A percentile compares a stretch with the other conserved stretches of the same genome.
Conservation (phyloP, 1,284 basidiomycete species). For the Trichosporon ovoides region DNA sequence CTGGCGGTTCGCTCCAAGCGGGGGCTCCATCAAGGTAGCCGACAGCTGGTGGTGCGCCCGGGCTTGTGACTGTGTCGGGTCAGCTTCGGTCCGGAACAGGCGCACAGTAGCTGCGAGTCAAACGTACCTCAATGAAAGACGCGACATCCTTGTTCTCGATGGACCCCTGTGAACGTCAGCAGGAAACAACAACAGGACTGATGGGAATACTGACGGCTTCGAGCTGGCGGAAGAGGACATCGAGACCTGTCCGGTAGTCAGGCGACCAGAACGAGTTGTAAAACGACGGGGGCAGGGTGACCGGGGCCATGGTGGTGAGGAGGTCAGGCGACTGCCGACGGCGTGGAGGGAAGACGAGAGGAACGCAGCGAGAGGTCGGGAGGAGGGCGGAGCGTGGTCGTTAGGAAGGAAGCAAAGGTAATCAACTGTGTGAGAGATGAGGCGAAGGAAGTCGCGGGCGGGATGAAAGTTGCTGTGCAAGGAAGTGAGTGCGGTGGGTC, state of each 20-base stretch:
- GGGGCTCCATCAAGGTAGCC: slow-evolving; percentile 45
- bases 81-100: background rate
- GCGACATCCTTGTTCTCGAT: slow-evolving; percentile 75
- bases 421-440: no score
- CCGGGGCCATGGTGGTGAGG: slow-evolving; percentile 61
- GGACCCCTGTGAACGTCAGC: slow-evolving; percentile 27
- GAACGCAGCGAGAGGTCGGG: background rate
- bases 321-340: background rate
- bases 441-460: no score
- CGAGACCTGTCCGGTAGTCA: slow-evolving; percentile 74
- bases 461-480: no score
- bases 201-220: slow-evolving; percentile 59
- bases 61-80: slow-evolving; percentile 51
- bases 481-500: no score
- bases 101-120: background rate
- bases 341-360: no score
- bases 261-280: slow-evolving; percentile 88
- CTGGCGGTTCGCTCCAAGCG: slow-evolving; percentile 14
- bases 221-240: slow-evolving; percentile 68
- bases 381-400: no score
- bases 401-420: no score
- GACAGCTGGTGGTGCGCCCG: slow-evolving; percentile 53
- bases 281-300: slow-evolving; percentile 77
- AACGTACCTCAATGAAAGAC: slow-evolving; percentile 66
- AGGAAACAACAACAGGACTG: background rate